Evolutionary conservation across 225 moss, liverwort and hornwort genomes (phyloP), one percentile per base, ranked within the genome.

Genomic region (Climacium dendroides): DNA sequence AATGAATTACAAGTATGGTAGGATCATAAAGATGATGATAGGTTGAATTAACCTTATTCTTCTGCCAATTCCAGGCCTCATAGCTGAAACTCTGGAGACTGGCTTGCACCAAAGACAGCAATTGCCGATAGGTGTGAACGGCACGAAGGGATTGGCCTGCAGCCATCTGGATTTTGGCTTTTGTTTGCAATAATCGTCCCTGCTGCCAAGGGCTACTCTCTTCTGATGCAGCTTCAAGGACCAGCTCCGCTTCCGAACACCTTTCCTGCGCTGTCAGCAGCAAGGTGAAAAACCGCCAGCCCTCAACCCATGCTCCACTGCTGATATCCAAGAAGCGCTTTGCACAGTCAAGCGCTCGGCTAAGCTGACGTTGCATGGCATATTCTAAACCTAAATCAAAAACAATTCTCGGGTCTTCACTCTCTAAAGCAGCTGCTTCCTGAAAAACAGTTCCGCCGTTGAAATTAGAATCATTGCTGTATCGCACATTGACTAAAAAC

Each of bases 161-260:
- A 61, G 91, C 95, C 83, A 97, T 94, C 90, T 97, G 95, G 67
- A 97, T 91, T 83, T 98, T 98, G 75, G 97, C 97, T 87, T 94
- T 95, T 60, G 96, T 91, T 84, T 95, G 97, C 84, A 98, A 88
- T 74, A 97, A 86, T 35, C 93, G 92, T 15, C 98, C 98, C 85
- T 98, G 98, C 86, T 98, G 95, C 97, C 97, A 98, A 85, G 93
- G 95, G 86, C 93, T 95, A 63, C 97, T 96, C 82, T 98, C 95
- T 89, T 98, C 97, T 72, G 97, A 79, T 87, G 97, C 97, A 85
- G 95, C 96, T 87, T 98, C 96, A 37, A 98, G 90, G 58, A 97
- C 97, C 82, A 93, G 90, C 89, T 96, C 97, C 13, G 97, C 98
- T 85, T 98, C 98, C 53, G 87, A 88, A 88, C 95, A 94, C 89